phyloP scores from a whole-genome alignment of 768 basidiomycete genomes.

The Tylopilus subfusipes region DNA sequence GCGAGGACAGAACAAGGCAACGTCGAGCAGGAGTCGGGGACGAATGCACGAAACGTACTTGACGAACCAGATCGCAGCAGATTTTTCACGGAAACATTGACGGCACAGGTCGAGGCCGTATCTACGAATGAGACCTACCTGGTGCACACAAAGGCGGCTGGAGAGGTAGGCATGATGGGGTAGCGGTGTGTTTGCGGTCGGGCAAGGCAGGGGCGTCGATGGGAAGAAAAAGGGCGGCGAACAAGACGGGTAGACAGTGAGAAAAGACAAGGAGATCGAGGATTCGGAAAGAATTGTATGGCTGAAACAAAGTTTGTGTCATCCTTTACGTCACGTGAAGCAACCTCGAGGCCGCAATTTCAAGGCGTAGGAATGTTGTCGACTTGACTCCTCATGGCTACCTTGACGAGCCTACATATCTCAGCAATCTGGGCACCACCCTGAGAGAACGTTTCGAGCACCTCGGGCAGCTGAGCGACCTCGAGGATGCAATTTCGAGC shows the following conservation, averaged over 20 bases:
- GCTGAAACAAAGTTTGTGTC: too few relatives aligned
- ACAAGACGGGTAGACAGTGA: neutral
- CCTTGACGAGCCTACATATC: too few relatives aligned
- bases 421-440: too few relatives aligned
- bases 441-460: neutral
- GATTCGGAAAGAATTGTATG: too few relatives aligned
- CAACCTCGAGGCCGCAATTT: too few relatives aligned
- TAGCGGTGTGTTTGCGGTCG: neutral
- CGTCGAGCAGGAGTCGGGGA: too few relatives aligned
- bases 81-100: constrained; percentile 98
- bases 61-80: constrained; percentile 87
- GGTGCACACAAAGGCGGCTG: constrained; percentile 95
- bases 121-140: constrained; percentile 96
- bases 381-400: too few relatives aligned
- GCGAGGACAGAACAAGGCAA: neutral
- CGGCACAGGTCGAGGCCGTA: constrained; percentile 97
- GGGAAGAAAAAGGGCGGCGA: too few relatives aligned
- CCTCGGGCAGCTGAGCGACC: neutral
- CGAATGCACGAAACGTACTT: constrained; percentile 69
- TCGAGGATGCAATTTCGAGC: neutral
- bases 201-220: neutral
- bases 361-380: too few relatives aligned
- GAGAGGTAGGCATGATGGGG: neutral
- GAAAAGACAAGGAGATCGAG: neutral
- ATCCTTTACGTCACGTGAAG: too few relatives aligned